These are phyloP conservation scores for Euphorbia lathyris DNA, from an alignment of 345 rosid species.

Conservation along the genomic window DNA sequence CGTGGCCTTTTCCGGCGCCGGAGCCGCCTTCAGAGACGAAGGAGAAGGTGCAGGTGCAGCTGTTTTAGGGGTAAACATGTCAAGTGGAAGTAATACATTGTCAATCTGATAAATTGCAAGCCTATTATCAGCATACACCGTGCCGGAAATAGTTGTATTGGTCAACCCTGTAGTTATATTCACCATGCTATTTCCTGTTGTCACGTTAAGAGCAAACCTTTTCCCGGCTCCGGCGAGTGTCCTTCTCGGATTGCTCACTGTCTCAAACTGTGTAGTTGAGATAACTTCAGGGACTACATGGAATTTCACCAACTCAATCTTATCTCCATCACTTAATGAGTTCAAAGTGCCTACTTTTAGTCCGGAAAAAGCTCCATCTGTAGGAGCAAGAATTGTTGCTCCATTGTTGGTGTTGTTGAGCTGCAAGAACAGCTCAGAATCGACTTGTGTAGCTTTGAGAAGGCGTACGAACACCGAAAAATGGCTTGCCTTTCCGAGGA, in stretches of 20 bases:
- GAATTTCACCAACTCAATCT: constrained; percentile 35
- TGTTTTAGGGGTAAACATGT: constrained; percentile 17
- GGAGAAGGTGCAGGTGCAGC: constrained; percentile 18
- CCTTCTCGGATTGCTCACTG: constrained; percentile 37
- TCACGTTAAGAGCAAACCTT: constrained; percentile 31
- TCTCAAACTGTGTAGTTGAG: constrained; percentile 33
- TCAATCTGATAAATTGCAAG: constrained; percentile 34
- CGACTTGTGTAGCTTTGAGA: constrained; percentile 16
- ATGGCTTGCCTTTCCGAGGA: constrained; percentile 17
- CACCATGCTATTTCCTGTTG: constrained; percentile 16
- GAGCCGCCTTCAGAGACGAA: background rate
- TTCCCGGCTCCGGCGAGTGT: constrained; percentile 35
- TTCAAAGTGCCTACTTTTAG: constrained; percentile 16
- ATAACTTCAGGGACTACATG: constrained; percentile 33
- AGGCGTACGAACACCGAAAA: constrained; percentile 16
- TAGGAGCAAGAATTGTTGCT: constrained; percentile 18
- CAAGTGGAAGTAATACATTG: constrained; percentile 33
- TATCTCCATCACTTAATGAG: constrained; percentile 20
- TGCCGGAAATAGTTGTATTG: constrained; percentile 25
- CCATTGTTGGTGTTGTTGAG: constrained; percentile 21
- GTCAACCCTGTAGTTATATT: constrained; percentile 29
- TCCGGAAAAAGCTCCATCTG: constrained; percentile 18
- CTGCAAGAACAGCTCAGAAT: constrained; percentile 4
- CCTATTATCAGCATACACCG: constrained; percentile 24
- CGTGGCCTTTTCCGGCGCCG: constrained; percentile 13